Evolutionary conservation across 176 grass and related monocot genomes (phyloP), one percentile per base, ranked within the genome.

Genomic region (Paspalum vaginatum): DNA sequence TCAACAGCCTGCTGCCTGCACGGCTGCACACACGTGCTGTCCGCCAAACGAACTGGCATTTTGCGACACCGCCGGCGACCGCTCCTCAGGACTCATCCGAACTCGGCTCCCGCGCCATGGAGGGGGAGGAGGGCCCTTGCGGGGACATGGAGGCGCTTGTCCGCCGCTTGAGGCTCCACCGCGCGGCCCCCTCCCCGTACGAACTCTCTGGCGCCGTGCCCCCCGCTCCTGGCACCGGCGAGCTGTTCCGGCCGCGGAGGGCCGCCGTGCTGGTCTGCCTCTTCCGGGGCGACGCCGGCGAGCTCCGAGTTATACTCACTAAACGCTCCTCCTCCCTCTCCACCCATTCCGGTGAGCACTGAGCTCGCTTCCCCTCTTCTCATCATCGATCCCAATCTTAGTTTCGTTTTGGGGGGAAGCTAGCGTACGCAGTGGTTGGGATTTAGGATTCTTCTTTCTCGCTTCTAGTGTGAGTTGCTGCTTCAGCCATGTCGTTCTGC

Each of bases 291-390:
- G 53, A 63, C 6, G 48, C n/a, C 50, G 83, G 91, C 26, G 88
- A 91, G 70, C 88, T 94, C 50, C 88, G 91, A 8, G 91, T 90
- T 44, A 53, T 93, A 65, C 88, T 94, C 79, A 94, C 91, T 61
- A 88, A 91, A 70, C 91, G 91, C 58, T 85, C 91, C 25, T 88
- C 82, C 61, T 84, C 83, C 8, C 88, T 91, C 65, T 91, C 91
- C 51, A 84, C 85, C 12, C 91, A 94, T 75, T 91, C 91, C 39
- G 91, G 91, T 94, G 70, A 88, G 61, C 37, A 22, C 15, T 45
- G 61, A 13, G 43, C 9, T 46, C 51, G 11, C 22, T 66, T n/a
- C 42, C 4, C 56, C 13, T n/a, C 18, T 58, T 64, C 32, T 32
- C 32, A 32, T 32, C 32, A 32, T 3, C 58, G 60, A 84, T 79